Percentiles rank a stretch among this genome's conserved stretches.
Conservation (phyloP, 345 rosid genomes). For the Microcos paniculata region DNA sequence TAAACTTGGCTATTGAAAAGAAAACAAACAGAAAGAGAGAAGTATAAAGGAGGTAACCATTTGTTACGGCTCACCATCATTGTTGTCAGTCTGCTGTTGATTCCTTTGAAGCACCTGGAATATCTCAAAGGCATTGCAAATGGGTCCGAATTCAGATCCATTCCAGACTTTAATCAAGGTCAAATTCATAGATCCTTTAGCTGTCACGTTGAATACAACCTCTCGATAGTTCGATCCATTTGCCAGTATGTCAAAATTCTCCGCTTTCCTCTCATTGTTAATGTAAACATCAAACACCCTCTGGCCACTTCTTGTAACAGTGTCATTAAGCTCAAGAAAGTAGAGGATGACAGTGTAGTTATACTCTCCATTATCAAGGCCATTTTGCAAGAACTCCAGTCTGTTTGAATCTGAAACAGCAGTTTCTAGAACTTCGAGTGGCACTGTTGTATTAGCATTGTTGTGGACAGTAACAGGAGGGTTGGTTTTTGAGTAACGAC, state of each 20-base stretch:
- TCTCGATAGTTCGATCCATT: slow-evolving; percentile 38
- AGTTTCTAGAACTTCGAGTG: slow-evolving; percentile 48
- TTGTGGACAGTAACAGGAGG: slow-evolving; percentile 6
- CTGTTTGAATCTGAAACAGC: slow-evolving; percentile 32
- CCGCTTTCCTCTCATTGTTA: slow-evolving; percentile 28
- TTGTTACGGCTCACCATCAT: slow-evolving; percentile 39
- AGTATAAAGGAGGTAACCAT: neutral
- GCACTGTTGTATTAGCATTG: slow-evolving; percentile 28
- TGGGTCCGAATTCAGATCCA: slow-evolving; percentile 50
- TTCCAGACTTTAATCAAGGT: slow-evolving; percentile 45
- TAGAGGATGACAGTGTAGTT: slow-evolving; percentile 57
- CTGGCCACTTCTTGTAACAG: slow-evolving; percentile 31
- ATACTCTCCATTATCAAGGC: slow-evolving; percentile 25
- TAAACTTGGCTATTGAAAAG: neutral
- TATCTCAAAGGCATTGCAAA: slow-evolving; percentile 66
- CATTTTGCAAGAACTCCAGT: slow-evolving; percentile 37
- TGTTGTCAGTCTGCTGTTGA: slow-evolving; percentile 33
- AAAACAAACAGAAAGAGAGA: neutral
- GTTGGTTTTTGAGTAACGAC: slow-evolving; percentile 12
- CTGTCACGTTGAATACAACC: slow-evolving; percentile 31
- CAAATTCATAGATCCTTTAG: slow-evolving; percentile 49
- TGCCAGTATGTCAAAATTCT: slow-evolving; percentile 41
- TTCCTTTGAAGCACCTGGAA: slow-evolving; percentile 36
- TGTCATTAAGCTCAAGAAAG: slow-evolving; percentile 54
- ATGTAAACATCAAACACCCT: slow-evolving; percentile 54